Percentiles rank a stretch among this genome's conserved stretches.
Evolutionary conservation across 192 early-diverging fungal species (phyloP).

Genomic region (Jimgerdemannia lactiflua): DNA sequence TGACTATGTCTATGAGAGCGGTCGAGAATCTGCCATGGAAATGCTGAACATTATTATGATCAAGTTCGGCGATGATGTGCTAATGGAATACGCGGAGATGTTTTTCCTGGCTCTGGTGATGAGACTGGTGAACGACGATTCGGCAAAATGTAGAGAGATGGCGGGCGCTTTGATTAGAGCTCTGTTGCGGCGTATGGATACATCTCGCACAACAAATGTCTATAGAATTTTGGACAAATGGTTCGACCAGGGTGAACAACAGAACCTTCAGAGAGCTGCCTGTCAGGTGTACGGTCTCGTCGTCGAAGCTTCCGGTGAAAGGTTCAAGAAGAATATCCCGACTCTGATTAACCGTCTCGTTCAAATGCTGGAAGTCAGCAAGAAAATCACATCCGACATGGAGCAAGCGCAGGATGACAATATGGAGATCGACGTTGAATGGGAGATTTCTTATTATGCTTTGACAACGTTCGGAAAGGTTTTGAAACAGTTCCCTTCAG

Average conservation of each 20-base stretch:
- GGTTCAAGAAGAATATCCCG: conserved; percentile 50
- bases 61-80: conserved; percentile 76
- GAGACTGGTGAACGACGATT: conserved; percentile 88
- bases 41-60: conserved; percentile 75
- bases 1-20: conserved; percentile 88
- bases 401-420: conserved; percentile 37
- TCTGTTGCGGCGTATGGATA: conserved; percentile 63
- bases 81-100: conserved; percentile 74
- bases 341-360: conserved; percentile 49
- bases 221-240: conserved; percentile 76
- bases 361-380: conserved; percentile 40
- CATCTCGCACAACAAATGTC: conserved; percentile 54
- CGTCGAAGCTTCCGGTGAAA: conserved; percentile 72
- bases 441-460: conserved; percentile 87
- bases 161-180: conserved; percentile 68
- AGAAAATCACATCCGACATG: conserved; percentile 8
- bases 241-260: conserved; percentile 57
- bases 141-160: conserved; percentile 90
- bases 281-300: conserved; percentile 84
- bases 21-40: conserved; percentile 88
- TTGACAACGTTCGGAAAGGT: conserved; percentile 75
- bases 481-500: conserved; percentile 49
- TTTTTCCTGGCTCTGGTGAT: conserved; percentile 86
- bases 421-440: conserved; percentile 63
- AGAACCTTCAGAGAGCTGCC: conserved; percentile 72